These are phyloP conservation scores for Luffa acutangula DNA, from an alignment of 306 rosid genomes.

Conservation along the genomic window DNA sequence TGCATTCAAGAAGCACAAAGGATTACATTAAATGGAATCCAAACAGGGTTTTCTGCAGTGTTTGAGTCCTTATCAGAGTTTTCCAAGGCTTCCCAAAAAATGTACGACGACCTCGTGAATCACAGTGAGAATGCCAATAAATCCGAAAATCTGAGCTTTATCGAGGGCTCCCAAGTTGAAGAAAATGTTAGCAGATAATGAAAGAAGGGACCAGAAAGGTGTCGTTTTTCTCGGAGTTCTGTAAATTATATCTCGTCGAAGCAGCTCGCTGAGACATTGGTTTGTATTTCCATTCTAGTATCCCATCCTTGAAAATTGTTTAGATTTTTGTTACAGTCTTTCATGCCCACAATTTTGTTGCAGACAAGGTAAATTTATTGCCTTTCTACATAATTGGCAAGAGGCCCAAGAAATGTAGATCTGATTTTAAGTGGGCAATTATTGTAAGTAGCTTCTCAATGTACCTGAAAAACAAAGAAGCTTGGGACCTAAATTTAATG, in stretches of 20 bases:
- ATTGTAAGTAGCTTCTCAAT: constrained; percentile 6
- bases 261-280: constrained; percentile 85
- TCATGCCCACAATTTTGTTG: constrained; percentile 11
- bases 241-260: constrained; percentile 51
- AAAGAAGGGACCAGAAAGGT: constrained; percentile 7
- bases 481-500: constrained; percentile 5
- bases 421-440: constrained; percentile 8
- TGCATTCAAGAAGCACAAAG: constrained; percentile 68
- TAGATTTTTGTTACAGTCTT: constrained; percentile 5
- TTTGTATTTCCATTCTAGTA: constrained; percentile 19
- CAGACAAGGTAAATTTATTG: background rate
- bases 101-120: constrained; percentile 58
- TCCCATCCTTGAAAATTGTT: constrained; percentile 17
- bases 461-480: background rate
- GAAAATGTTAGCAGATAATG: constrained; percentile 31
- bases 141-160: constrained; percentile 30
- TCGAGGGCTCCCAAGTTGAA: constrained; percentile 33
- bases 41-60: constrained; percentile 61
- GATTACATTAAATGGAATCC: constrained; percentile 64
- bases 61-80: constrained; percentile 71
- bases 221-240: constrained; percentile 8
- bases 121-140: constrained; percentile 40
- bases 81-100: constrained; percentile 58
- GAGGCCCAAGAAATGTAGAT: constrained; percentile 4
- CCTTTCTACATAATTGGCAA: constrained; percentile 10